phyloP scores from a whole-genome alignment of 2,329 filamentous ascomycete genomes.

The Penicillium corylophilum region DNA sequence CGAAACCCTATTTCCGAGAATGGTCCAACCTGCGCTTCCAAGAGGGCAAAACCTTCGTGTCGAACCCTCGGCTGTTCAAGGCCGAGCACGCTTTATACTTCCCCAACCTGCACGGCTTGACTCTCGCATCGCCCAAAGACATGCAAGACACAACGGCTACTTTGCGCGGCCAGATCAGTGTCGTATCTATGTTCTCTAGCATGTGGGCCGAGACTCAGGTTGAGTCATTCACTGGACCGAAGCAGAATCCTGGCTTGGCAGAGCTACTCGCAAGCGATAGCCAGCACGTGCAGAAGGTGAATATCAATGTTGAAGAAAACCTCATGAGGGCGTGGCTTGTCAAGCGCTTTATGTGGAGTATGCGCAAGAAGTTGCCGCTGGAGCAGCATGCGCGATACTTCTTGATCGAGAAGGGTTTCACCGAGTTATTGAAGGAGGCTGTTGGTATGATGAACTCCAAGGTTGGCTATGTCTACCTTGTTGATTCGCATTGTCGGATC shows the following conservation, averaged over 20 bases:
- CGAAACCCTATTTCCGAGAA: conserved; percentile 92
- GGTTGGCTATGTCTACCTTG: conserved; percentile 89
- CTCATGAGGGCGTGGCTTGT: conserved; percentile 60
- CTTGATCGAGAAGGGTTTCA: conserved; percentile 57
- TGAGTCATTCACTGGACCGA: conserved; percentile 65
- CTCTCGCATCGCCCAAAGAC: conserved; percentile 60
- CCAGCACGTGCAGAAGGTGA: conserved; percentile 69
- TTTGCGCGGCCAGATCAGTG: conserved; percentile 69
- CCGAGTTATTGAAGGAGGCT: conserved; percentile 56
- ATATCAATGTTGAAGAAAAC: conserved; percentile 87
- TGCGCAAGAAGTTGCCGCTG: conserved; percentile 49
- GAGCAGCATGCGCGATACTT: conserved; percentile 60
- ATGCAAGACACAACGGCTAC: conserved; percentile 71
- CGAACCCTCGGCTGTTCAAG: conserved; percentile 81
- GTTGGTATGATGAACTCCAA: conserved; percentile 78
- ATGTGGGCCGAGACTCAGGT: conserved; percentile 83
- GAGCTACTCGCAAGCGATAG: conserved; percentile 55
- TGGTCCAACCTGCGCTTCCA: conserved; percentile 80
- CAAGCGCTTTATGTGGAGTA: conserved; percentile 51
- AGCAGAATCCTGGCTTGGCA: conserved; percentile 69
- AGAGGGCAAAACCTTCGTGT: conserved; percentile 88
- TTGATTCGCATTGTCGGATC: conserved; percentile 84
- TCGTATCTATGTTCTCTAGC: conserved; percentile 79
- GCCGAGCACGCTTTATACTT: conserved; percentile 83
- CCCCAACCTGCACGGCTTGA: conserved; percentile 83